A percentile compares a stretch with the other conserved stretches of the same genome.
These are phyloP conservation scores for Candida qinlingensis DNA, from an alignment of 805 yeast genomes.

Conservation along the genomic window DNA sequence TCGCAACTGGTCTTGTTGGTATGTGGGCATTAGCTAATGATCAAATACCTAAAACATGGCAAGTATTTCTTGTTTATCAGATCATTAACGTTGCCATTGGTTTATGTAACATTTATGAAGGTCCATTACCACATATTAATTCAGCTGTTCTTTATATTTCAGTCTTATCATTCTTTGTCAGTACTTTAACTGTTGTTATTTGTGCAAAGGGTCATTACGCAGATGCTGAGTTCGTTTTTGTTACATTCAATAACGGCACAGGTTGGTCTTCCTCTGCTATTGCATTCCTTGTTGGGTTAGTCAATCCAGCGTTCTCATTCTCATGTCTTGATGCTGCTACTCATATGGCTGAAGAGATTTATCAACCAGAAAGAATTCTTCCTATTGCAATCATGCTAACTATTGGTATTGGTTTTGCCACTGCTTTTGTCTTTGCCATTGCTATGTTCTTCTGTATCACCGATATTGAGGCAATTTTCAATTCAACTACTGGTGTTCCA, in stretches of 20 bases:
- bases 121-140: conserved; percentile 43
- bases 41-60: conserved; percentile 41
- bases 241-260: conserved; percentile 45
- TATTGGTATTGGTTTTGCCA: conserved; percentile 56
- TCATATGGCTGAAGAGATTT: conserved; percentile 64
- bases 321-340: conserved; percentile 64
- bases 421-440: conserved; percentile 44
- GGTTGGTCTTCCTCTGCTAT: conserved; percentile 55
- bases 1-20: conserved; percentile 46
- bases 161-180: conserved; percentile 42
- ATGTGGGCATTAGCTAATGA: conserved; percentile 33
- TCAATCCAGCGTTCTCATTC: conserved; percentile 65
- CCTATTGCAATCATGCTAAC: conserved; percentile 58
- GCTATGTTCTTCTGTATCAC: conserved; percentile 54
- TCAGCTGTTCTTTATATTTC: conserved; percentile 45
- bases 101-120: conserved; percentile 44
- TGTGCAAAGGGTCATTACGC: conserved; percentile 48
- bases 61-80: conserved; percentile 44
- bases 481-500: conserved; percentile 51
- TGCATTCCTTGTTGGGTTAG: conserved; percentile 59
- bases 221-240: conserved; percentile 45
- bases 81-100: conserved; percentile 37
- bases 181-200: conserved; percentile 46
- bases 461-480: conserved; percentile 43
- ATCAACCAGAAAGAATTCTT: conserved; percentile 45